Percentiles rank a stretch among this genome's conserved stretches.
phyloP scores from a whole-genome alignment of 345 rosid species.

The Geranium brycei region DNA sequence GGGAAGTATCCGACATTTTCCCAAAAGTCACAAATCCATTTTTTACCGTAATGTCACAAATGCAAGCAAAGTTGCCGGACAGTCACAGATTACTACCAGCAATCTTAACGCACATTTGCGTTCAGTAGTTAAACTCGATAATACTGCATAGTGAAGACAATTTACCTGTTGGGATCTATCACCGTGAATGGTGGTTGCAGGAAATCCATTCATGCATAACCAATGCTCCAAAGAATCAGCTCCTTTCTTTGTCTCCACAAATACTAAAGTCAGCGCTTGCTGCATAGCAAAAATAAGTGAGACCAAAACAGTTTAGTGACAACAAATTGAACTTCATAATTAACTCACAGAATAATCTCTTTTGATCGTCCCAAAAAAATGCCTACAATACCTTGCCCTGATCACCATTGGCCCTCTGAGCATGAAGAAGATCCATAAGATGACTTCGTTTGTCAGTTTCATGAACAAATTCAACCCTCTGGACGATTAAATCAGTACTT shows the following conservation, averaged over 20 bases:
- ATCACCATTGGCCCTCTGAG: conserved; percentile 68
- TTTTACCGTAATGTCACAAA: too few relatives aligned
- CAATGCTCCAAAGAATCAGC: conserved; percentile 92
- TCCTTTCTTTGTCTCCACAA: conserved; percentile 96
- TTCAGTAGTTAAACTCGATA: background rate
- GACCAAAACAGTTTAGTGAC: background rate
- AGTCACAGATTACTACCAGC: background rate
- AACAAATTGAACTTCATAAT: background rate
- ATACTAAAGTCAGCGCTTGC: conserved; percentile 92
- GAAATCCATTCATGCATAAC: conserved; percentile 75
- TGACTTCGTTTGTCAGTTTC: conserved; percentile 97
- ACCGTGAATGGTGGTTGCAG: conserved; percentile 84
- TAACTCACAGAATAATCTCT: background rate
- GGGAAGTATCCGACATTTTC: too few relatives aligned
- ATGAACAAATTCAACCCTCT: conserved; percentile 88
- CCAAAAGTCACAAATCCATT: too few relatives aligned
- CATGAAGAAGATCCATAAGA: conserved; percentile 98
- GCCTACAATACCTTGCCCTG: conserved; percentile 54
- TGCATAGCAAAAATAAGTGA: conserved; percentile 25
- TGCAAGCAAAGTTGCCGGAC: too few relatives aligned
- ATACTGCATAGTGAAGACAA: background rate
- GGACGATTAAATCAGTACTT: conserved; percentile 93
- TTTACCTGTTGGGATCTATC: conserved; percentile 16
- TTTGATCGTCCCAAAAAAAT: background rate
- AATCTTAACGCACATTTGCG: too few relatives aligned